phyloP scores from a whole-genome alignment of 225 moss, liverwort and hornwort species.

The Physcomitrium patens region DNA sequence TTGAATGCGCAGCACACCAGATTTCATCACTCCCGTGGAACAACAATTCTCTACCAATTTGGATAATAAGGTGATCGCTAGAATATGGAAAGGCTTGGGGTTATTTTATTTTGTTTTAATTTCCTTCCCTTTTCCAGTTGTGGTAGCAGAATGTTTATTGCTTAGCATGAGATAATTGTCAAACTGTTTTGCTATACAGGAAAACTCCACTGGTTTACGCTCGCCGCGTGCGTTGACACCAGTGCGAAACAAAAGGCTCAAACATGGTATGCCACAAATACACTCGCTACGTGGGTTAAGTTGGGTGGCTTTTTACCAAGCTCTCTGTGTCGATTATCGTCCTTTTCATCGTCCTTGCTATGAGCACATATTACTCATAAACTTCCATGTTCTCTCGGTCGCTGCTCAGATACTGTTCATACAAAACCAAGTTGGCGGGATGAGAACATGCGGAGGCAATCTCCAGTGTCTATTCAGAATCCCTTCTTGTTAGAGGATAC shows the following conservation, averaged over 20 bases:
- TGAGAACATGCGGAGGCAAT: slow-evolving; percentile 67
- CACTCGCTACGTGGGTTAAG: background rate
- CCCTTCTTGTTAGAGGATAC: slow-evolving; percentile 74
- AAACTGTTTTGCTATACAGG: slow-evolving; percentile 39
- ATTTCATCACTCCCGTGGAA: slow-evolving; percentile 93
- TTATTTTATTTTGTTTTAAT: too few relatives aligned
- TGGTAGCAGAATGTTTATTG: slow-evolving; percentile 1
- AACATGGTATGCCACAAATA: slow-evolving; percentile 58
- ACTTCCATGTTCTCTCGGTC: slow-evolving; percentile 27
- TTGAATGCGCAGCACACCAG: slow-evolving; percentile 77
- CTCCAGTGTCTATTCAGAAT: slow-evolving; percentile 73
- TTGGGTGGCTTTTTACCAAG: background rate
- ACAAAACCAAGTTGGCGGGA: slow-evolving; percentile 50
- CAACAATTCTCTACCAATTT: slow-evolving; percentile 92
- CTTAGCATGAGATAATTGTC: slow-evolving; percentile 2
- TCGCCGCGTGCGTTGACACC: slow-evolving; percentile 74
- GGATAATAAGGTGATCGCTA: slow-evolving; percentile 73
- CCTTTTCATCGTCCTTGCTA: background rate
- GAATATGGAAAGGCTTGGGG: too few relatives aligned
- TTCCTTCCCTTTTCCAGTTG: background rate
- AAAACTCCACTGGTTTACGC: slow-evolving; percentile 56
- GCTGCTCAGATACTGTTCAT: slow-evolving; percentile 45
- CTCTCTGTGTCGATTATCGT: background rate
- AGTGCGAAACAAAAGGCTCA: slow-evolving; percentile 80
- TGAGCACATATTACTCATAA: slow-evolving; percentile 15